Percentiles rank a stretch among this genome's conserved stretches.
Conservation (phyloP, 1,284 basidiomycete species). For the Hortiboletus rubellus region DNA sequence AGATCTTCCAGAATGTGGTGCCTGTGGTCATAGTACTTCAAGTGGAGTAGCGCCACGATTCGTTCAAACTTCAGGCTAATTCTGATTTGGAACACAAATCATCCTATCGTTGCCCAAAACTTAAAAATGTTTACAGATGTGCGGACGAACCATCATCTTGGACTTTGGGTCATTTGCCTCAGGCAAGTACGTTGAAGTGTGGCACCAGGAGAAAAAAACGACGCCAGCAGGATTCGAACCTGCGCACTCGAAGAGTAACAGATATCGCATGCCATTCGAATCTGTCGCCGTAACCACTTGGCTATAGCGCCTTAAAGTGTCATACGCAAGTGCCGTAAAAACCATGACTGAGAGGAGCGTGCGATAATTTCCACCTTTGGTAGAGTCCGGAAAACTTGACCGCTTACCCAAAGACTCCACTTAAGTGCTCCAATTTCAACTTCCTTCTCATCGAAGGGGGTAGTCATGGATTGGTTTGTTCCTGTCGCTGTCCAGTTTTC, state of each 20-base stretch:
- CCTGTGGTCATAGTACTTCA: conserved; percentile 7
- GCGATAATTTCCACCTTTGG: conserved; percentile 9
- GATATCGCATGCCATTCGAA: conserved; percentile 46
- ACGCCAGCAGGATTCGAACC: conserved; percentile 43
- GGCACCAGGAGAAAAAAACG: conserved; percentile 14
- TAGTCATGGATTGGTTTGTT: conserved; percentile 33
- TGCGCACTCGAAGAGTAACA: conserved; percentile 46
- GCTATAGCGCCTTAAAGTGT: conserved; percentile 42
- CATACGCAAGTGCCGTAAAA: not conserved
- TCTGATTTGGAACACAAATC: not conserved
- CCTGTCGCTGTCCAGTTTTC: not conserved
- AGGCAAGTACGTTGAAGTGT: not conserved
- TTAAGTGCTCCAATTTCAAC: not conserved
- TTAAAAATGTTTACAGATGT: not conserved
- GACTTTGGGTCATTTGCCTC: too few relatives aligned
- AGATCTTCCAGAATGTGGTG: conserved; percentile 5
- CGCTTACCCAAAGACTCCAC: not conserved
- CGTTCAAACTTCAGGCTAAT: not conserved
- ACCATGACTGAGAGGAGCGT: not conserved
- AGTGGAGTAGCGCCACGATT: not conserved
- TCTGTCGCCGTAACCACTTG: conserved; percentile 62
- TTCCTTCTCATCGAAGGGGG: not conserved
- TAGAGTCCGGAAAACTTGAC: too few relatives aligned
- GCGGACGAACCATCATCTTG: too few relatives aligned
- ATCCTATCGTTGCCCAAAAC: not conserved